Conservation (phyloP, 768 basidiomycete genomes). For the Holtermanniella nyarrowii region DNA sequence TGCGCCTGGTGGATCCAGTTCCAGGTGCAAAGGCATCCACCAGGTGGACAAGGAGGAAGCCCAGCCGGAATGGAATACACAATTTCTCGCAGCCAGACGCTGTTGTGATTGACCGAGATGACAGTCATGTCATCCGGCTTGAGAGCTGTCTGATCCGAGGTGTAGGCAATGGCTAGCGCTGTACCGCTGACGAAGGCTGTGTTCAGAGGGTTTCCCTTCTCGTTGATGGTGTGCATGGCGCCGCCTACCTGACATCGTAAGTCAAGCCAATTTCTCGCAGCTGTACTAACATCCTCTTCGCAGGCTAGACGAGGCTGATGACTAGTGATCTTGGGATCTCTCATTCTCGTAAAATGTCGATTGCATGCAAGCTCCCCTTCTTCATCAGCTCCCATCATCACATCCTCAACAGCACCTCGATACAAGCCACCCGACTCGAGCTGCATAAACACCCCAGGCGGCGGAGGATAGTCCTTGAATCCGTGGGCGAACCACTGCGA, state of each 20-base stretch:
- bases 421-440: slow-evolving; percentile 23
- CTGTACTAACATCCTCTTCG: too few species aligned
- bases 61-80: slow-evolving; percentile 56
- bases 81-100: slow-evolving; percentile 62
- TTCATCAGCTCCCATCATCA: neutral
- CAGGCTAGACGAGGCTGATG: too few species aligned
- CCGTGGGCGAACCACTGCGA: slow-evolving; percentile 30
- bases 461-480: slow-evolving; percentile 20
- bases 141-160: slow-evolving; percentile 50
- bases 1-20: slow-evolving; percentile 46
- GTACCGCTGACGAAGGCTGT: slow-evolving; percentile 22
- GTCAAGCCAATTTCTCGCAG: too few species aligned
- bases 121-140: slow-evolving; percentile 61
- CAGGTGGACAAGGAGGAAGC: slow-evolving; percentile 60
- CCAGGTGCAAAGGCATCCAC: slow-evolving; percentile 47
- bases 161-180: slow-evolving; percentile 66
- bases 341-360: too few species aligned
- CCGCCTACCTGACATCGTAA: too few species aligned
- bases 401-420: neutral
- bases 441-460: slow-evolving; percentile 20
- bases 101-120: slow-evolving; percentile 65
- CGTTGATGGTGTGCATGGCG: slow-evolving; percentile 21
- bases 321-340: too few species aligned
- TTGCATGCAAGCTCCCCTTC: slow-evolving; percentile 13
- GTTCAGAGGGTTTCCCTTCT: slow-evolving; percentile 14